phyloP scores from a whole-genome alignment of 495 filamentous ascomycete species.

The Daldinia grandis region DNA sequence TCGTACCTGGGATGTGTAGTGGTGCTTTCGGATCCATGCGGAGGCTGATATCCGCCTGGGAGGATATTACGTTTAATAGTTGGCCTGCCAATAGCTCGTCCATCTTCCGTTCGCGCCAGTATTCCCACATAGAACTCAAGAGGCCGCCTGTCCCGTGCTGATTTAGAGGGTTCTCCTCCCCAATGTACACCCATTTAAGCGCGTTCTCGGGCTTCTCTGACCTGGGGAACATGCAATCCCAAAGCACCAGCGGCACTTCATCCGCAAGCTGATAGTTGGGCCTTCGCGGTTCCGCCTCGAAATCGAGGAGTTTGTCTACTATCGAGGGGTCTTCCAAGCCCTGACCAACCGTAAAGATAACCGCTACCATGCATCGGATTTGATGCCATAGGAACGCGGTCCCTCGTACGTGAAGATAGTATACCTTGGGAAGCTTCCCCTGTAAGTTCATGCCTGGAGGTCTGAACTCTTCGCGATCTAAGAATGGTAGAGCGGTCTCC shows the following conservation, averaged over 20 bases:
- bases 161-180: conserved; percentile 61
- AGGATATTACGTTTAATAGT: conserved; percentile 69
- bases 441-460: conserved; percentile 12
- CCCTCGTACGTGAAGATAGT: conserved; percentile 84
- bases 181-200: conserved; percentile 81
- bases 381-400: conserved; percentile 99
- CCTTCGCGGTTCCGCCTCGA: conserved; percentile 69
- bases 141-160: conserved; percentile 71
- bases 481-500: conserved; percentile 55
- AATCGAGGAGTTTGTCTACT: conserved; percentile 75
- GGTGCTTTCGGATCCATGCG: conserved; percentile 20
- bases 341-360: conserved; percentile 92
- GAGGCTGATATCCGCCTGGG: conserved; percentile 55
- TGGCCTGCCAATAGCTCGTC: conserved; percentile 81
- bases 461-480: conserved; percentile 42
- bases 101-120: conserved; percentile 85
- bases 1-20: conserved; percentile 47
- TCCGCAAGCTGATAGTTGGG: conserved; percentile 90
- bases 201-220: conserved; percentile 58
- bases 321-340: conserved; percentile 79
- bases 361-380: conserved; percentile 86
- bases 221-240: conserved; percentile 89
- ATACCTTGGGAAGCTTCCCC: conserved; percentile 68
- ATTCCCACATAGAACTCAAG: conserved; percentile 76
- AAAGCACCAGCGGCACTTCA: conserved; percentile 88